These are phyloP conservation scores for Talaromyces sp. DNA, from an alignment of 2,329 filamentous ascomycete genomes.

Conservation along the genomic window DNA sequence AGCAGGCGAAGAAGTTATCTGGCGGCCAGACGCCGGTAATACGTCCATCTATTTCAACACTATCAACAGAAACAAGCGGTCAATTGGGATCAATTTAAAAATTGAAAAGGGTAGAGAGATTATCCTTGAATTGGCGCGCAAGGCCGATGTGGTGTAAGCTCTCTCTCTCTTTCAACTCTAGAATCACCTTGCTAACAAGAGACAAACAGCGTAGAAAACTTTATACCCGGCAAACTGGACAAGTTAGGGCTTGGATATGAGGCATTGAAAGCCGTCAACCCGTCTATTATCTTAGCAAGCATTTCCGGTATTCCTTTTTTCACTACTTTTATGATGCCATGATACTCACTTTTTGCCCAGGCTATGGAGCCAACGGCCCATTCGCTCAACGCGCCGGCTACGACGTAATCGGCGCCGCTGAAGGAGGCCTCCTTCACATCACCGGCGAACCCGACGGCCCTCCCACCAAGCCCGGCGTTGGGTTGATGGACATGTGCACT, in stretches of 20 bases:
- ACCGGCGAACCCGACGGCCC: conserved; percentile 38
- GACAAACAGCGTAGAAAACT: conserved; percentile 34
- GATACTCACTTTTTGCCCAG: neutral
- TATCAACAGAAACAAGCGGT: conserved; percentile 44
- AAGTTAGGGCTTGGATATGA: conserved; percentile 39
- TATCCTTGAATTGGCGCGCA: conserved; percentile 29
- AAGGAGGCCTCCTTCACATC: conserved; percentile 41
- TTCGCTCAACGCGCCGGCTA: conserved; percentile 41
- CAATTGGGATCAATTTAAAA: conserved; percentile 31
- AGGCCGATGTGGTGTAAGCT: conserved; percentile 35
- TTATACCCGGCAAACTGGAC: conserved; percentile 40
- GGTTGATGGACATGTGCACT: conserved; percentile 42
- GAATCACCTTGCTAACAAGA: neutral
- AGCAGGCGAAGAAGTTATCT: neutral
- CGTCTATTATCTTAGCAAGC: conserved; percentile 38
- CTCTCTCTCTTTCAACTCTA: neutral
- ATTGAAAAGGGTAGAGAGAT: conserved; percentile 23
- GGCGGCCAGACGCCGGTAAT: neutral
- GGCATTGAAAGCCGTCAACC: conserved; percentile 30
- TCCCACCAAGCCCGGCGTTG: conserved; percentile 39
- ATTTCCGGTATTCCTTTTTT: conserved; percentile 26
- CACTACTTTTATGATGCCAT: neutral
- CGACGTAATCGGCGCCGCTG: conserved; percentile 42
- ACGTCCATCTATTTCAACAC: conserved; percentile 42
- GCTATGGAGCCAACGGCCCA: conserved; percentile 39